These are phyloP conservation scores for Rhynchosporium agropyri DNA, from an alignment of 2,329 filamentous ascomycete species.

Conservation along the genomic window DNA sequence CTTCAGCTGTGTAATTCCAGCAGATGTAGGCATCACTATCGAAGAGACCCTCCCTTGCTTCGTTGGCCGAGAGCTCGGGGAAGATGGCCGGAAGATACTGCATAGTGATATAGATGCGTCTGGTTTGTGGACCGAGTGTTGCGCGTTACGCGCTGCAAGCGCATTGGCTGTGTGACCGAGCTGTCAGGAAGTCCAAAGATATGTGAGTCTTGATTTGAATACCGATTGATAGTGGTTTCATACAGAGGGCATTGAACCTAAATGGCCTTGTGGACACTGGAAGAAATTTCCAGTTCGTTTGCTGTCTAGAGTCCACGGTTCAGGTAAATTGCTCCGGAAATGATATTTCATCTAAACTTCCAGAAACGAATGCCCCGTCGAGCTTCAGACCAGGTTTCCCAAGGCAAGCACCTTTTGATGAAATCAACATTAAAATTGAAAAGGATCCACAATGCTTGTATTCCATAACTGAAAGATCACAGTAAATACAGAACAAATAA, in stretches of 20 bases:
- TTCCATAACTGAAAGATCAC: too few species aligned
- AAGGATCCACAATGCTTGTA: too few species aligned
- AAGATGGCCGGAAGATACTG: not conserved
- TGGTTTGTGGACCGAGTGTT: not conserved
- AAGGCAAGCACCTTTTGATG: too few species aligned
- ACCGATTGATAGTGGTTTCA: not conserved
- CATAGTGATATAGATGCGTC: not conserved
- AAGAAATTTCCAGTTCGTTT: too few species aligned
- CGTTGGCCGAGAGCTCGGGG: not conserved
- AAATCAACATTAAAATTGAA: too few species aligned
- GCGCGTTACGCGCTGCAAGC: not conserved
- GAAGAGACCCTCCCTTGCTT: not conserved
- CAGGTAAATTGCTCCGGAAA: too few species aligned
- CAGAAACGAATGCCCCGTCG: too few species aligned
- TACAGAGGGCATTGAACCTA: not conserved
- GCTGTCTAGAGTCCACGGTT: too few species aligned
- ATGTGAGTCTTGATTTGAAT: not conserved
- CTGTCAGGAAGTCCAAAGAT: not conserved
- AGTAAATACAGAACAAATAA: too few species aligned
- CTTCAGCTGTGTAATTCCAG: slow-evolving; percentile 10
- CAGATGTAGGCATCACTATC: not conserved
- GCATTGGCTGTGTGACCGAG: slow-evolving; percentile 10
- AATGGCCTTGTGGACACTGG: too few species aligned
- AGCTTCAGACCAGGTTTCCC: too few species aligned
- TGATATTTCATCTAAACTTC: too few species aligned